Evolutionary conservation across 345 rosid genomes (phyloP), one percentile per base, ranked within the genome.

Genomic region (Jatropha curcas): DNA sequence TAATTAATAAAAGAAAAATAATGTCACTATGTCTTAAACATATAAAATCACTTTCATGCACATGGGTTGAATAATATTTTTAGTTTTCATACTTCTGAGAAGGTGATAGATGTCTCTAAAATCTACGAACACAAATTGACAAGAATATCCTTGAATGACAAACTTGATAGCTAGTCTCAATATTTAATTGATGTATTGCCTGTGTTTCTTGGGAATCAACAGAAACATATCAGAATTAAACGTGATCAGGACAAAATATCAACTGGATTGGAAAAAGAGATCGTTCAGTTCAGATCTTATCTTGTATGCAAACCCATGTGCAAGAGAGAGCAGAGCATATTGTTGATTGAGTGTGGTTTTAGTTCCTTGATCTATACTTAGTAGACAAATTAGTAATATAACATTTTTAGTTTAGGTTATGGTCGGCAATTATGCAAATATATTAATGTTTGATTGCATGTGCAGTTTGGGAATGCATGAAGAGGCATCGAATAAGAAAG

Each of bases 41-140:
- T 41, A 41, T 41, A 3, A 5, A 52, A 51, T 19, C 31, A 52
- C 13, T 33, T 3, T 48, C 12, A 60, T 51, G 69, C 69, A 75
- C 69, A 52, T 68, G 78, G 48, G 1, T n/a, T 14, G 12, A 28
- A 52, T 60, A 68, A 68, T 37, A n/a, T 12, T 27, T 0, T 45
- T 16, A 37, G 60, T 31, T 30, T 55, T 46, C 55, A 58, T 56
- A 14, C 7, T 73, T 57, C 76, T 43, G 33, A 22, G 65, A 65
- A 56, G 71, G 33, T 31, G 76, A 65, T 37, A 37, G 30, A 28
- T 75, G 48, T 41, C 46, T 34, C 56, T 39, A 37, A 50, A 52
- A 74, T 67, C 52, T 35, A 27, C 35, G 12, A n/a, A n/a, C 50
- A 35, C 34, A 28, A 33, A 31, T 59, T 60, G 41, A 74, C 27